Base-by-base conservation (phyloP, 1,284 basidiomycete genomes). In the Cystobasidium slooffiae region DNA sequence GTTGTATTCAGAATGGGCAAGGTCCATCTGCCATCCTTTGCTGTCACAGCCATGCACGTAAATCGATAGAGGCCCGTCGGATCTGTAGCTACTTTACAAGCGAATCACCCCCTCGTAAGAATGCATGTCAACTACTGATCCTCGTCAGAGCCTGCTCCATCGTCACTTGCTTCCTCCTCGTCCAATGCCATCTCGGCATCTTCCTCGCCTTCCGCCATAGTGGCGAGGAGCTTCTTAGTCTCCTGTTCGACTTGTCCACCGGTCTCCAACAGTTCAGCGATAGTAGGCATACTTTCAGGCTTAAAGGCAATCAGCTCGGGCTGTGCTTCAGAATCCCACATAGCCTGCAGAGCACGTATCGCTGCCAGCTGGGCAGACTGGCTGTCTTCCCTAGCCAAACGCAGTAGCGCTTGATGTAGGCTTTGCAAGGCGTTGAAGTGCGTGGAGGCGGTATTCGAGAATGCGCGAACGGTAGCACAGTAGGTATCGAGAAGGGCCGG, bases 351-450 rank as follows among this genome's bases (percentile, higher is more conserved):
- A 70, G 89, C 90, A 18, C 84, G 82, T 56, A 98, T 83, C 0
- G 94, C 91, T 61, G 88, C 86, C 10, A 93, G 81, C 12, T 92
- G 88, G 22, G 88, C 82, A 37, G 85, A 84, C 1, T 86, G 82
- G 72, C 91, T 88, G 70, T 96, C 93, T 1, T 91, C 89, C 9
- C 94, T 89, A 0, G 92, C 93, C 74, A 91, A 88, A 88, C 94
- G 90, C 70, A 97, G 87, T n/a, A 98, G 83, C 53, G 89, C 86
- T 39, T 91, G 85, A 84, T 97, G 97, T 82, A 95, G 84, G 9
- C 85, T 82, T 81, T 97, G 95, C 76, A 95, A 86, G 31, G 91
- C 84, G 58, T 73, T 53, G 62, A 79, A 78, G 22, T 91, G 82
- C 65, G 86, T 84, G 59, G 51, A 37, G 37, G 64, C 39, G 3